Evolutionary conservation across 2,329 filamentous ascomycete genomes (phyloP).

Genomic region (Aspergillus tanneri): DNA sequence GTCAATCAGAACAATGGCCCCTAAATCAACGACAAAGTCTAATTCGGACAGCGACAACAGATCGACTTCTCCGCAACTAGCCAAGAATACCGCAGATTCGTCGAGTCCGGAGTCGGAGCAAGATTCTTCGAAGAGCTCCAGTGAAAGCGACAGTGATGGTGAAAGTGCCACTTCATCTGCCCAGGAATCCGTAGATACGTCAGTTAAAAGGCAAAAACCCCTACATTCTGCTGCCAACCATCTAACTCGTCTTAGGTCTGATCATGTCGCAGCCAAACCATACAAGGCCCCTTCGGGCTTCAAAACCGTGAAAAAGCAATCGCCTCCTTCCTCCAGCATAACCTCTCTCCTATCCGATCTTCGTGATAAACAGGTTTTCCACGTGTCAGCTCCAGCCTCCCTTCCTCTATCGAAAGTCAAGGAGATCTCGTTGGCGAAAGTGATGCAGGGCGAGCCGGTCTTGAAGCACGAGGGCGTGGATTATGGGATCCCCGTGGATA

Average conservation of each 20-base stretch:
- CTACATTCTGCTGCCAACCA: no score
- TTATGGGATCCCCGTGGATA: slow-evolving; percentile 42
- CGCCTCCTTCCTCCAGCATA: slow-evolving; percentile 32
- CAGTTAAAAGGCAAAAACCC: slow-evolving; percentile 9
- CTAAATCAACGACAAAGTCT: slow-evolving; percentile 24
- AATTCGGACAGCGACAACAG: slow-evolving; percentile 12
- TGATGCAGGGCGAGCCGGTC: slow-evolving; percentile 43
- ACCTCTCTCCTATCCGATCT: slow-evolving; percentile 40
- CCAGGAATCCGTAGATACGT: not conserved
- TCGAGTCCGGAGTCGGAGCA: slow-evolving; percentile 12
- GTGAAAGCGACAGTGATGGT: slow-evolving; percentile 16
- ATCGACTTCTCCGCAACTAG: slow-evolving; percentile 13
- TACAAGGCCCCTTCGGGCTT: slow-evolving; percentile 48
- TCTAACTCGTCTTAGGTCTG: slow-evolving; percentile 8
- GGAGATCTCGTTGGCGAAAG: slow-evolving; percentile 44
- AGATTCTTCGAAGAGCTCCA: slow-evolving; percentile 11
- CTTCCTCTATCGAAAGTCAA: slow-evolving; percentile 47
- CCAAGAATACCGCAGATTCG: slow-evolving; percentile 7
- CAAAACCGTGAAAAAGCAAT: slow-evolving; percentile 36
- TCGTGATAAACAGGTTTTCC: slow-evolving; percentile 48
- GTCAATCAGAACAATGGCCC: slow-evolving; percentile 25
- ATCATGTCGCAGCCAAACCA: slow-evolving; percentile 28
- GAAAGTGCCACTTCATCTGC: slow-evolving; percentile 13
- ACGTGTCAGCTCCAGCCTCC: slow-evolving; percentile 48
- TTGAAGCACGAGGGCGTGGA: slow-evolving; percentile 43